Base-by-base conservation (phyloP, 495 filamentous ascomycete genomes). In the Penicillium riverlandense region DNA sequence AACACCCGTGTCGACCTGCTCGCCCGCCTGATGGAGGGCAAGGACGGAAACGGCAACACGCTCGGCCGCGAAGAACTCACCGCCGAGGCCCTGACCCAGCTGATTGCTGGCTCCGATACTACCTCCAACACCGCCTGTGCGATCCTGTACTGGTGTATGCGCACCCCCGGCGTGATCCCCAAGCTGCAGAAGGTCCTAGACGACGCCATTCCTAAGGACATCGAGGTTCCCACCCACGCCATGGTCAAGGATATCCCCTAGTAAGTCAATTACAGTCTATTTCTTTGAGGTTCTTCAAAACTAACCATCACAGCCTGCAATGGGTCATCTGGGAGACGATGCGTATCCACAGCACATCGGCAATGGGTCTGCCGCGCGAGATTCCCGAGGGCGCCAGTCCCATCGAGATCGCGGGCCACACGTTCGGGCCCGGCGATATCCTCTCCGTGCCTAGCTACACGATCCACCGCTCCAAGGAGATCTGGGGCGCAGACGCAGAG, bases 121-220 rank as follows among this genome's bases (percentile, higher is more conserved):
- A 96, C 89, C 2, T 85, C 80, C 47, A 96, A 96, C 69, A 89
- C 89, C 4, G 82, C 82, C 37, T 96, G 90, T 61, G 88, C 90
- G 2, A 77, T 94, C 35, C 75, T 96, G 11, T 95, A 80, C 71
- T 83, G 87, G 73, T 79, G 73, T 22, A 65, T 83, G 32, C 70
- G 72, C 38, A 89, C 85, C 7, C 82, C 86, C 0, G 78, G 82
- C 14, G 86, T 94, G 2, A 58, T 92, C 7, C 49, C 65, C 41
- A 88, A 82, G 59, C 63, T 95, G 43, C 87, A 85, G 37, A 68
- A 71, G 45, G 80, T 85, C 51, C 75, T 95, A 0, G 90, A 96
- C 57, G 68, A 70, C 0, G 80, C 78, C 4, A 64, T 94, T 7
- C 80, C 85, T 10, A 62, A 61, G 11, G 67, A 68, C 16, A 59